Evolutionary conservation across 2,329 filamentous ascomycete species (phyloP), one percentile per base, ranked within the genome.

Genomic region (Alternaria arborescens): DNA sequence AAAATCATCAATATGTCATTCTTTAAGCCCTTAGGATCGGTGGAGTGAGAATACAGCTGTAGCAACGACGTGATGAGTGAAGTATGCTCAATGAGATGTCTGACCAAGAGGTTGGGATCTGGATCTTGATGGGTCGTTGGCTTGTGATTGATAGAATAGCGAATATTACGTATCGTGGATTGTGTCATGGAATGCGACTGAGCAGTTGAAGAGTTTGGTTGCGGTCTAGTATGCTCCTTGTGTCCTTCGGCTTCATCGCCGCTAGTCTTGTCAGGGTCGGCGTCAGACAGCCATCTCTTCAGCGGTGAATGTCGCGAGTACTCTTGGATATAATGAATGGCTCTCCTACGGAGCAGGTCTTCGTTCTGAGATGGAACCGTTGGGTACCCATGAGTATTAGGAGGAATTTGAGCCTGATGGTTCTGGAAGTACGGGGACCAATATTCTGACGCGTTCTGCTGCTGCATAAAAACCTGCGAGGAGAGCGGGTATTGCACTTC

Each of bases 1-100:
- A 54, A 57, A 22, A 75, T 58, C 60, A 65, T 63, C 1, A 56
- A 52, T n/a, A 74, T 68, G 12, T 73, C 70, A 14, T 70, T 58
- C 3, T 65, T 50, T 16, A 74, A 12, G 1, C 63, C 60, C 5
- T 46, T 55, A 3, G 61, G 58, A 14, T 73, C 60, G 0, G 14
- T 20, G 0, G 69, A 70, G 7, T 54, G 26, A 0, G 64, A 63
- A 36, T 73, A 73, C 2, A 47, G 42, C 10, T 63, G 59, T n/a
- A 74, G 46, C 5, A 72, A 58, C 1, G 62, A 60, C 5, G 62
- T 62, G 5, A 72, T 47, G 28, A 72, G 58, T 8, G 57, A 55
- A 4, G 65, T 64, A 11, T 69, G 62, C 18, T 71, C 59, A 3
- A 63, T 52, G 11, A 72, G 50, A 11, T 61, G 61, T 8, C 51